Percentiles rank a stretch among this genome's conserved stretches.
These are phyloP conservation scores for Xylaria sp. DNA, from an alignment of 2,329 filamentous ascomycete species.

Conservation along the genomic window DNA sequence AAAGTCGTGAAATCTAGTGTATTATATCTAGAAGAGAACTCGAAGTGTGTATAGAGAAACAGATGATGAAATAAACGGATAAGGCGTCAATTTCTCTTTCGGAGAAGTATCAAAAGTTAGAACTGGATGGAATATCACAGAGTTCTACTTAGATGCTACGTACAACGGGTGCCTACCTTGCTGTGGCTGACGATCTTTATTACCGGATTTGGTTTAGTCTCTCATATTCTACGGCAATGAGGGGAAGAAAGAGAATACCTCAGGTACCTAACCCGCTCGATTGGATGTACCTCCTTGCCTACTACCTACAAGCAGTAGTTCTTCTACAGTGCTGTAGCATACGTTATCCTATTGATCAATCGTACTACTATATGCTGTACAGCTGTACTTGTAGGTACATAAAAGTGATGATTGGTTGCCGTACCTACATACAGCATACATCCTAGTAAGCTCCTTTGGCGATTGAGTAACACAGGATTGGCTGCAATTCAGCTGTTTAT, in stretches of 20 bases:
- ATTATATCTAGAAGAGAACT: not conserved
- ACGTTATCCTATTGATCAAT: not conserved
- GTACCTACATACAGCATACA: no score
- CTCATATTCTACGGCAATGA: not conserved
- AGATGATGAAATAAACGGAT: no score
- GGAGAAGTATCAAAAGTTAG: not conserved
- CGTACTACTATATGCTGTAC: no score
- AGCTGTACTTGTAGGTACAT: no score
- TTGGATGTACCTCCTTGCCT: not conserved
- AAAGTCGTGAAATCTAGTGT: not conserved
- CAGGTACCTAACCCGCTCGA: not conserved
- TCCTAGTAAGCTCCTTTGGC: conserved; percentile 8
- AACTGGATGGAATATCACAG: not conserved
- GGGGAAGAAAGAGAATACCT: not conserved
- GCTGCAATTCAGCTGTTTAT: not conserved
- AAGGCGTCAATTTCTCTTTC: no score
- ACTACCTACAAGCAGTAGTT: no score
- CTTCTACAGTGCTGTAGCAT: not conserved
- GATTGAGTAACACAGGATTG: conserved; percentile 9
- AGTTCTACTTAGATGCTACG: conserved; percentile 19
- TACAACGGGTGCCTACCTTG: conserved; percentile 8
- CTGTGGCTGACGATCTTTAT: conserved; percentile 22
- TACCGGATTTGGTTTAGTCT: conserved; percentile 24
- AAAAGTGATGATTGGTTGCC: no score
- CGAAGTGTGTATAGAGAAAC: not conserved